Evolutionary conservation across 1,284 basidiomycete genomes (phyloP), one percentile per base, ranked within the genome.

Genomic region (Butyriboletus appendiculatus): DNA sequence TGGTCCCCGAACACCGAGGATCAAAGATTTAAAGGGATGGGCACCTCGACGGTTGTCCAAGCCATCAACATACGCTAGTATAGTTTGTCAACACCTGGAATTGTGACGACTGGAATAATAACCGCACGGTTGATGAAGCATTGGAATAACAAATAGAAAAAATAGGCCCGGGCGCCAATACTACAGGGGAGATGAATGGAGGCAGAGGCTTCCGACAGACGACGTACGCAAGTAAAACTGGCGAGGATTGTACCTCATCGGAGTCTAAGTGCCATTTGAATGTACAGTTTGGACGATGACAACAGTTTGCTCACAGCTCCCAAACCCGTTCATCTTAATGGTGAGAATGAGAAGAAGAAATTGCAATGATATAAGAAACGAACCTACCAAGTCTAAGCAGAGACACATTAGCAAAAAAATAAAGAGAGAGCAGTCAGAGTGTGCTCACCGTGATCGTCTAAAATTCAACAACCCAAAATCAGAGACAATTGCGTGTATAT

Each of bases 91-190:
- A 37, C 38, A 53, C 41, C 33, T 52, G 37, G 8, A 7, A 47
- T 12, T 20, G 14, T 48, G 20, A 45, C 7, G 8, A 48, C 20
- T 35, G 24, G 32, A 49, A 44, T 41, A 22, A 32, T 39, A 50
- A 37, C 11, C 81, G 62, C 63, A 89, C 90, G 80, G 58, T 88
- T 87, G 60, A 92, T 84, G 71, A 96, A 96, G 59, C 92, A 90
- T 65, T 97, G 95, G 77, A 98, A 97, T 0, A 97, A 75, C 18
- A 96, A 76, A 75, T 86, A 98, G 77, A 90, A 95, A 71, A 96
- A 96, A 73, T 94, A 96, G 18, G 88, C 92, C 62, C 91, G 77
- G 3, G 84, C 74, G 18, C 94, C 94, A 52, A 92, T 86, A 8
- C 89, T 92, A 50, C 20, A 12, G 10, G 30, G 35, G 35, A 44